Evolutionary conservation across 768 basidiomycete species (phyloP), one percentile per base, ranked within the genome.

Genomic region (Infundibulicybe gibba): DNA sequence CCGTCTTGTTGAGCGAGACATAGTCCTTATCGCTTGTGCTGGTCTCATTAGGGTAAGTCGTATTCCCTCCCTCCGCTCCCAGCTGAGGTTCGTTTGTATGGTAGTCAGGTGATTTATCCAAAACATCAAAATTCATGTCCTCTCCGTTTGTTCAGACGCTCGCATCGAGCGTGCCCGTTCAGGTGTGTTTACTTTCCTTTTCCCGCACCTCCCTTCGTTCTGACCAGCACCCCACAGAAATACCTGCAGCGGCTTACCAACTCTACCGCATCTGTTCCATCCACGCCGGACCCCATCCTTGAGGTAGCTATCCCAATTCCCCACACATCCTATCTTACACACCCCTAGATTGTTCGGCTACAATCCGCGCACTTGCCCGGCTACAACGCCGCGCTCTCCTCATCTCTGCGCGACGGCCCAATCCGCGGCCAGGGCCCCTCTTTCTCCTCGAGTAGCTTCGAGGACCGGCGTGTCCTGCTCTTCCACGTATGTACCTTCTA

Each of bases 81-180:
- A 13, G 42, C 38, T 48, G 19, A 43, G 25, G 20, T 33, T 37
- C 13, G 6, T 21, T 32, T n/a, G 4, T 40, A 47, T 40, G 1
- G 35, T 51, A 87, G 81, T 71, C 83, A 0, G 59, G 58, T 30
- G 87, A 89, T 59, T 73, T 90, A 50, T 85, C 87, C 25, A 75
- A 83, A 15, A 89, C 87, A 0, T 75, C 81, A 10, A 87, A 84
- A 61, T 81, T 89, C 60, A 86, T 90, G 78, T 87, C 86, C 5
- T 81, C 84, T 2, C 86, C 87, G 0, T 54, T 89, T 12, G 74
- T 88, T n/a, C 86, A 88, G 62, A 69, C 75, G 11, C 54, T 87
- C 10, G 75, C 85, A 0, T 76, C 85, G 11, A 85, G 80, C 54
- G 68, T 70, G 15, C 79, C 83, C 5, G 77, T 82, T 49, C 76